Evolutionary conservation across 140 eudicot genomes (phyloP), one percentile per base, ranked within the genome.

Genomic region (Stevia rebaudiana): DNA sequence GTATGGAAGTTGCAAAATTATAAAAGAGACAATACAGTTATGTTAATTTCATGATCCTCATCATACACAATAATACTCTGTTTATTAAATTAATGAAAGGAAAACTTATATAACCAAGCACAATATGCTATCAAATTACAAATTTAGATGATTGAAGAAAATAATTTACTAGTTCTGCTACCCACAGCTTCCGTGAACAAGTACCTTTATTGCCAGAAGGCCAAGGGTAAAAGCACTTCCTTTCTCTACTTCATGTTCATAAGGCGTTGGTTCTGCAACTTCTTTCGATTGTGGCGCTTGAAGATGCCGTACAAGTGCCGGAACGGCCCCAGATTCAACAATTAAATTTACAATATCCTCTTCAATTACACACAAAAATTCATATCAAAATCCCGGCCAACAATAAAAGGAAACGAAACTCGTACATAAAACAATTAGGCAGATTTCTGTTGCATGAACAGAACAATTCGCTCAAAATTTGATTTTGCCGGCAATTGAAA

Each of bases 151-250:
- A 54, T 50, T 21, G 41, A 42, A 23, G 54, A 17, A 61, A 33
- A 61, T 63, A 17, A 48, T 48, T 41, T 16, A 15, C 11, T 61
- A 54, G 67, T 44, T 59, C 70, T 35, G 46, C 64, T 43, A 59
- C 47, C 39, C 63, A 67, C 39, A 43, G 17, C 52, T 39, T 40
- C 39, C 10, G 56, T 15, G 7, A 18, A 40, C 12, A 51, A 30
- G 19, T 71, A 94, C 99, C 84, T 94, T 94, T 41, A 88, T 81
- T 21, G 99, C 95, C 25, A 94, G 95, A 76, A 94, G 99, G 25
- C 99, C 97, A 53, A 94, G 87, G 12, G 99, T 79, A 65, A 94
- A 88, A 31, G 99, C 99, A 58, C 95, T 79, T 40, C 90, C 97
- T 76, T 88, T 94, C 82, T 94, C 99, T 57, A 88, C 97, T 73